Conservation (phyloP, 306 rosid species). For the Malus orientalis region DNA sequence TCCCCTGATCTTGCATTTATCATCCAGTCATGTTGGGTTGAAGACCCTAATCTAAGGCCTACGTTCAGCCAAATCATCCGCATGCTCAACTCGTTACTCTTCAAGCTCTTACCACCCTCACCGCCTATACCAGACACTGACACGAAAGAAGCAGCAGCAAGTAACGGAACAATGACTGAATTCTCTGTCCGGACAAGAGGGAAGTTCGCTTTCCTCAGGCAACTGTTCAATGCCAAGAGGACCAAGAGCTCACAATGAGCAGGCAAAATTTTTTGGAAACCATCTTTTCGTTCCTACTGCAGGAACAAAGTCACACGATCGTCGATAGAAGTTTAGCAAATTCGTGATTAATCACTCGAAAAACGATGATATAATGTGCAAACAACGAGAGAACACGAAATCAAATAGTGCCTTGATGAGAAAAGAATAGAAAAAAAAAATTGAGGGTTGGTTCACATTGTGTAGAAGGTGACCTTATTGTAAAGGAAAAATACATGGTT, state of each 20-base stretch:
- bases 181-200: constrained; percentile 64
- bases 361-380: background rate
- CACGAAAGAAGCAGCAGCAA: constrained; percentile 36
- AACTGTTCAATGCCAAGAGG: constrained; percentile 74
- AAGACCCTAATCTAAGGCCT: constrained; percentile 81
- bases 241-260: constrained; percentile 57
- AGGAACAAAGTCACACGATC: background rate
- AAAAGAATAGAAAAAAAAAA: constrained; percentile 7
- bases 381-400: background rate
- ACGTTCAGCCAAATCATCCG: constrained; percentile 81
- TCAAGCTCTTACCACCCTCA: constrained; percentile 53
- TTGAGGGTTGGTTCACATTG: constrained; percentile 4
- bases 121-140: constrained; percentile 40
- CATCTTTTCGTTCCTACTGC: constrained; percentile 23
- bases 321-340: background rate
- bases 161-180: constrained; percentile 51
- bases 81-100: constrained; percentile 65
- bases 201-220: constrained; percentile 72
- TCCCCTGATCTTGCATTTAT: constrained; percentile 70
- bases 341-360: constrained; percentile 10
- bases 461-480: constrained; percentile 22
- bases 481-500: constrained; percentile 10
- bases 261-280: constrained; percentile 26
- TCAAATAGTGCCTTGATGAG: background rate
- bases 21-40: constrained; percentile 94